These are phyloP conservation scores for Glonium stellatum DNA, from an alignment of 495 filamentous ascomycete species.

Conservation along the genomic window DNA sequence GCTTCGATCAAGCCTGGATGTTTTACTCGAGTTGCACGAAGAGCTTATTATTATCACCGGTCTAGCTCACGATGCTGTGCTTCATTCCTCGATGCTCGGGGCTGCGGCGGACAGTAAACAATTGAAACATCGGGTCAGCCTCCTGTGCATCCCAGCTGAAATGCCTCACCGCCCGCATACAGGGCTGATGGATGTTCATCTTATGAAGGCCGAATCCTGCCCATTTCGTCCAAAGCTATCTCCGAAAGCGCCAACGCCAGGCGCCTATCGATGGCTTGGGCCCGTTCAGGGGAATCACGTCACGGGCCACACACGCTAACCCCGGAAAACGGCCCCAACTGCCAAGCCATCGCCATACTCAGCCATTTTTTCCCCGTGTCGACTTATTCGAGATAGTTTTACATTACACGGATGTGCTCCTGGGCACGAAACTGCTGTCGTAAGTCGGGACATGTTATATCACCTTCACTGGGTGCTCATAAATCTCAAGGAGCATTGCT, in stretches of 20 bases:
- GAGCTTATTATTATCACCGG: neutral
- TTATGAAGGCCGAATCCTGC: constrained; percentile 11
- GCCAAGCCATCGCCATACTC: too few species aligned
- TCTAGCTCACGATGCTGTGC: neutral
- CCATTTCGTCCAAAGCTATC: constrained; percentile 24
- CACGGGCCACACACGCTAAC: neutral
- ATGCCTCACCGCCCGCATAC: constrained; percentile 12
- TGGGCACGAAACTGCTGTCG: too few species aligned
- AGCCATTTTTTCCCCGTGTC: too few species aligned
- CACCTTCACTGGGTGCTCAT: too few species aligned
- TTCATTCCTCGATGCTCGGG: neutral
- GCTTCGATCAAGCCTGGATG: neutral
- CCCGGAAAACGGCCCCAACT: neutral
- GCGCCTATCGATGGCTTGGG: constrained; percentile 15
- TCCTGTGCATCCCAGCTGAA: constrained; percentile 3
- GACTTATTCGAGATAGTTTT: too few species aligned
- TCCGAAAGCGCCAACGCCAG: constrained; percentile 15
- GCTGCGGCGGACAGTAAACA: neutral
- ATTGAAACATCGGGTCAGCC: neutral
- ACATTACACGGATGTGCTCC: too few species aligned
- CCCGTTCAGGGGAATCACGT: constrained; percentile 21
- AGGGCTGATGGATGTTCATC: constrained; percentile 23
- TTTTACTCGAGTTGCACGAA: neutral
- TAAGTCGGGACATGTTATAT: too few species aligned
- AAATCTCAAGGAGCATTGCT: too few species aligned